Base-by-base conservation (phyloP, 2,329 filamentous ascomycete species). In the Colletotrichum cereale region DNA sequence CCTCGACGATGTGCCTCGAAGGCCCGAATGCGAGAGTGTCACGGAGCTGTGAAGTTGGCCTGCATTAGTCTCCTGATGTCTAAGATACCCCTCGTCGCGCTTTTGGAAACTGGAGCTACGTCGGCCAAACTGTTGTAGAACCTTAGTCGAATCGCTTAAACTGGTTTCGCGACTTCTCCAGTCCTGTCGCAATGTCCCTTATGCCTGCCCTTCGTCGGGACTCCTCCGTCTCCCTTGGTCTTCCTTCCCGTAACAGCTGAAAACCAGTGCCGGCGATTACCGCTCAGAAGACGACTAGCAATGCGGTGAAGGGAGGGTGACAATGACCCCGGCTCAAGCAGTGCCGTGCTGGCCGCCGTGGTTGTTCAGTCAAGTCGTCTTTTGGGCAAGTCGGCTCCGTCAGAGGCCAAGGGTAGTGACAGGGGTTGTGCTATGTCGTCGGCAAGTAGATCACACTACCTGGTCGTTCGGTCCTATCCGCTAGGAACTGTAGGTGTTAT, bases 11-110 rank as follows among this genome's bases (percentile, higher is more conserved):
- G 68, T 71, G 65, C 60, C 58, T 69, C 26, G 66, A 72, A 69
- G 69, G 69, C 69, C 69, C 69, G 69, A 72, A 69, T 72, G 40
- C 60, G 12, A 53, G 60, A 64, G 69, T 72, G 64, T 64, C 58
- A 72, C 69, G 60, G 69, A 72, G 66, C 58, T 64, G 60, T 72
- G 53, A 69, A 69, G 53, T 34, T 34, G 65, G 47, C 44, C 58
- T 62, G 69, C 69, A 72, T 69, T 63, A 69, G 69, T 50, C 26
- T 31, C 34, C n/a, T 34, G 62, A 68, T 38, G 31, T 48, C 53
- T 21, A 64, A 55, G 31, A 56, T 48, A 38, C 34, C 47, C 44
- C 58, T 57, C 66, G 47, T 56, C 16, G 47, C 24, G 53, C 50
- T 42, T 42, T 42, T 58, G 36, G 58, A 42, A 16, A 29, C 31